Evolutionary conservation across 2,329 filamentous ascomycete genomes (phyloP), one percentile per base, ranked within the genome.

Genomic region (Thermoascus crustaceus): DNA sequence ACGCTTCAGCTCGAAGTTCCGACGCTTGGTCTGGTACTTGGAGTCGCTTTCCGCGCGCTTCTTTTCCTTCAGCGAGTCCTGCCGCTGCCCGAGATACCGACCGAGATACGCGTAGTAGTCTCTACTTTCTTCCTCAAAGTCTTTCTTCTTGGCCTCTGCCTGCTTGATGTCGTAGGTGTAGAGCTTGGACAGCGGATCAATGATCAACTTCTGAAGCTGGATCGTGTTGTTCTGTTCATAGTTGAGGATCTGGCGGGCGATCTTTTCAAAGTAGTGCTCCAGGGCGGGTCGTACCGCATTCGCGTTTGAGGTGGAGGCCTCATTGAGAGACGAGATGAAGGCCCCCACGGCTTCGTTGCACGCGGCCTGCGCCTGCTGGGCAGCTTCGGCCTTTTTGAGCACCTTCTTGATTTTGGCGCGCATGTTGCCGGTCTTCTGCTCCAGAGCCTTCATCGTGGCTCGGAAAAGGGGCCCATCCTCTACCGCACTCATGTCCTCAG

Each of bases 141-240:
- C 91, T 46, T 91, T 86, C 64, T 91, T 94, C 68, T 98, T 98
- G 25, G 83, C 73, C 54, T 98, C 91, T 17, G 89, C 93, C 60
- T 94, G 87, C 61, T 98, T 98, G 67, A 98, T 96, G 53, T 98
- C 93, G 45, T 89, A 73, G 42, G 86, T 86, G 61, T 98, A 98
- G 9, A 98, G 69, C 61, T 86, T 94, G 46, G 76, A 80, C 47
- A 98, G 75, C 1, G 93, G 93, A 27, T 98, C 91, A 46, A 98
- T 94, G 53, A 98, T 88, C 35, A 94, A 82, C 55, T 80, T 89
- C 52, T 95, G 88, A 21, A 98, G 72, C 50, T 94, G 89, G 24
- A 68, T 52, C 1, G 85, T 80, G 55, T 95, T 96, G 45, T 84
- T 78, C 42, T 79, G 80, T 62, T 98, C 88, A 55, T 95, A 96